phyloP scores from a whole-genome alignment of 1,284 basidiomycete genomes.

The Agaricales sp. region DNA sequence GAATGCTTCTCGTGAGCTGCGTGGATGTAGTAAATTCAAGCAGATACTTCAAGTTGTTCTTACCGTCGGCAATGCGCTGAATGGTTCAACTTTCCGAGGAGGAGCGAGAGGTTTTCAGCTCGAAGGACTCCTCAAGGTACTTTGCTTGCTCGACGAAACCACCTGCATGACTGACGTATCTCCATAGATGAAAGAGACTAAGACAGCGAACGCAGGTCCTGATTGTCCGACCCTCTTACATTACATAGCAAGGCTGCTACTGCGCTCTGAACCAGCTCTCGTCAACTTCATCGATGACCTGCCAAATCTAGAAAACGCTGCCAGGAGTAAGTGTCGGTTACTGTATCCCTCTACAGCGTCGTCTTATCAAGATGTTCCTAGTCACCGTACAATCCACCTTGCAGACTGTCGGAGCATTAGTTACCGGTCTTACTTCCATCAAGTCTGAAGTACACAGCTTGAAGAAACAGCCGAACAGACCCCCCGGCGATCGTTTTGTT shows the following conservation, averaged over 20 bases:
- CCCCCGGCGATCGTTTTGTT: conserved; percentile 50
- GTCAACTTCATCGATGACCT: conserved; percentile 75
- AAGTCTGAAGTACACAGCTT: conserved; percentile 43
- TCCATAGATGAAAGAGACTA: conserved; percentile 75
- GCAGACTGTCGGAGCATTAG: conserved; percentile 49
- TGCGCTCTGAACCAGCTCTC: conserved; percentile 56
- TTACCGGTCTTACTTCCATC: conserved; percentile 47
- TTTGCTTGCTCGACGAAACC: conserved; percentile 2
- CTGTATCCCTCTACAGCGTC: neutral
- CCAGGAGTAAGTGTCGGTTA: conserved; percentile 49
- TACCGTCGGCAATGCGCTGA: conserved; percentile 73
- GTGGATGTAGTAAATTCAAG: conserved; percentile 58
- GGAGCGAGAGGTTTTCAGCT: conserved; percentile 78
- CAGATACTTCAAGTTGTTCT: conserved; percentile 66
- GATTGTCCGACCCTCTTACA: conserved; percentile 83
- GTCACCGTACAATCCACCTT: conserved; percentile 61
- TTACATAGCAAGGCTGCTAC: conserved; percentile 71
- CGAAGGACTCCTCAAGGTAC: conserved; percentile 72
- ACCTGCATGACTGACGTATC: conserved; percentile 1
- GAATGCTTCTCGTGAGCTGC: conserved; percentile 67
- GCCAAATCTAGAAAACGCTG: conserved; percentile 74
- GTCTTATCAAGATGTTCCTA: conserved; percentile 22
- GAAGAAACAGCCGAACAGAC: conserved; percentile 20
- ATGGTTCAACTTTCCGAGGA: conserved; percentile 76
- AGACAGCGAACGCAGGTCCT: conserved; percentile 53